Percentiles rank a stretch among this genome's conserved stretches.
These are phyloP conservation scores for Boletellus ananas DNA, from an alignment of 768 basidiomycete species.

Conservation along the genomic window DNA sequence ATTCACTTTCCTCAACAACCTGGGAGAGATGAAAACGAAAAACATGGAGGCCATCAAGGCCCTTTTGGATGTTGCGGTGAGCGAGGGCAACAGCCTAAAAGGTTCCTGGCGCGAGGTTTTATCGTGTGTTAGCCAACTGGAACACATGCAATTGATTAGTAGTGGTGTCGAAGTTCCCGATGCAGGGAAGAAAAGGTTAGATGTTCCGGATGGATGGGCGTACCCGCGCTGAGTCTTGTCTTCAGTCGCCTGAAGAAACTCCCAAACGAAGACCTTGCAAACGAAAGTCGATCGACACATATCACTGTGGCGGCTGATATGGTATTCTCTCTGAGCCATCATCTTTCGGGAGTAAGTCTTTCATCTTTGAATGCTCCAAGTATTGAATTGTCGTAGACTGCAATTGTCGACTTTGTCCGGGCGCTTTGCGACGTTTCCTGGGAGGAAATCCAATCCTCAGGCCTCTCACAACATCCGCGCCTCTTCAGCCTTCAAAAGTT, in stretches of 20 bases:
- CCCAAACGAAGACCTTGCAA: conserved; percentile 90
- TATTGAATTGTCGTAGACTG: conserved; percentile 53
- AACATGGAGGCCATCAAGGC: conserved; percentile 99
- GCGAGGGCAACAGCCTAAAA: conserved; percentile 95
- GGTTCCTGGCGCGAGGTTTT: conserved; percentile 95
- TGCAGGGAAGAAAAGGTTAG: conserved; percentile 75
- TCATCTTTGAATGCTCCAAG: background rate
- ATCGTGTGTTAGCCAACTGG: conserved; percentile 95
- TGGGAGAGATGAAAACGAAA: conserved; percentile 98
- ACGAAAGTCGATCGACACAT: conserved; percentile 94
- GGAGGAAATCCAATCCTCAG: conserved; percentile 99
- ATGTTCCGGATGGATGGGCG: conserved; percentile 1
- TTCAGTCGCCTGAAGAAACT: conserved; percentile 50
- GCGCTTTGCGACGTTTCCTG: conserved; percentile 96
- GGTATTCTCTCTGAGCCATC: conserved; percentile 96
- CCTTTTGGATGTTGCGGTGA: conserved; percentile 89
- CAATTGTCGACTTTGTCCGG: conserved; percentile 96
- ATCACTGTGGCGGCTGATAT: conserved; percentile 99
- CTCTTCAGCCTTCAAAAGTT: conserved; percentile 97
- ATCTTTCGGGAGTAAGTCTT: conserved; percentile 83
- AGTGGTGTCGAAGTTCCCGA: conserved; percentile 85
- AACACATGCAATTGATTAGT: conserved; percentile 97
- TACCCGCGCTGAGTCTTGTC: conserved; percentile 6
- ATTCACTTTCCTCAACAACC: conserved; percentile 95
- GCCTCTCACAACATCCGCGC: conserved; percentile 88